These are phyloP conservation scores for Capronia epimyces DNA, from an alignment of 2,329 filamentous ascomycete species.

Conservation along the genomic window DNA sequence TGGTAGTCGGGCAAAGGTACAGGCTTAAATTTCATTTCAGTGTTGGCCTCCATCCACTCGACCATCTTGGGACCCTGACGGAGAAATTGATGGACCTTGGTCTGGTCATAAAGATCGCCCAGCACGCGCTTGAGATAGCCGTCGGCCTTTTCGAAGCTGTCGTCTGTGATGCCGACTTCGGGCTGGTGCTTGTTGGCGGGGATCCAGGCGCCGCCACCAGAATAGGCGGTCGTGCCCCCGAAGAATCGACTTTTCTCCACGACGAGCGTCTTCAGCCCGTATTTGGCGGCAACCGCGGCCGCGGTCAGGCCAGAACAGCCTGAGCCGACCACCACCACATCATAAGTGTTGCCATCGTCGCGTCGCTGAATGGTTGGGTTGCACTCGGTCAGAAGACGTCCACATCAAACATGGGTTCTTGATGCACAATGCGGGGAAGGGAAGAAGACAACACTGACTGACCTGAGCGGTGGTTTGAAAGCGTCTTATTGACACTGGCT, in stretches of 20 bases:
- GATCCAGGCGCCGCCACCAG: slow-evolving; percentile 37
- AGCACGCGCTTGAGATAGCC: slow-evolving; percentile 8
- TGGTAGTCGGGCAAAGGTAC: slow-evolving; percentile 14
- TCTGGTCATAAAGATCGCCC: slow-evolving; percentile 5
- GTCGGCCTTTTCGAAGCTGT: slow-evolving; percentile 1
- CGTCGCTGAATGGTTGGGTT: background rate
- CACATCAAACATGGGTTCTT: no score
- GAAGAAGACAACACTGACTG: no score
- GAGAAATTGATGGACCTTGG: background rate
- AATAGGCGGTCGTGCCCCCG: slow-evolving; percentile 36
- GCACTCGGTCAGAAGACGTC: no score
- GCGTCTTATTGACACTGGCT: no score
- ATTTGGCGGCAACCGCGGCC: slow-evolving; percentile 30
- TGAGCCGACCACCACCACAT: slow-evolving; percentile 34
- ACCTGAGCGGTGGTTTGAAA: no score
- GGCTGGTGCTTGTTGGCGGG: slow-evolving; percentile 30
- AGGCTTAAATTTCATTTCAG: slow-evolving; percentile 4
- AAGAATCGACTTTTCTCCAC: slow-evolving; percentile 35
- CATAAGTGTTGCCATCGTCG: slow-evolving; percentile 8
- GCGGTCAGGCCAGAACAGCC: slow-evolving; percentile 35
- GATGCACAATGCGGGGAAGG: no score
- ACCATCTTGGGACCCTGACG: slow-evolving; percentile 3
- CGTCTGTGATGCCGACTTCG: slow-evolving; percentile 4
- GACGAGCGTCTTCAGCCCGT: slow-evolving; percentile 31
- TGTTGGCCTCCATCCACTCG: slow-evolving; percentile 3